Percentiles rank a stretch among this genome's conserved stretches.
Evolutionary conservation across 352 stramenopile species (phyloP).

Genomic region (Lagenidium giganteum): DNA sequence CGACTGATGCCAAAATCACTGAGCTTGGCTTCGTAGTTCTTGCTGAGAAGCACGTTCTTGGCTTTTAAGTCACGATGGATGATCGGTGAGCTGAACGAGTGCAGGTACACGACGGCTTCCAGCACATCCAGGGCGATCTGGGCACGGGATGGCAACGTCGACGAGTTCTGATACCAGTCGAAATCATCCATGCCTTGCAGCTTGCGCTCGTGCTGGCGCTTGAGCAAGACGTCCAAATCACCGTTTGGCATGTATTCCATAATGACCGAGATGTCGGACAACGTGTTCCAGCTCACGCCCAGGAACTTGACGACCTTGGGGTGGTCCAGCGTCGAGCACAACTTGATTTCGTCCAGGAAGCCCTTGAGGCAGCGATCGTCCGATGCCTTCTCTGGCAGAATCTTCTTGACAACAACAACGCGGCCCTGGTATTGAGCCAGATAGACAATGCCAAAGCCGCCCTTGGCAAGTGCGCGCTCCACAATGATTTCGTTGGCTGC

Average conservation of each 20-base stretch:
- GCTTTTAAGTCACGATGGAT: constrained; percentile 73
- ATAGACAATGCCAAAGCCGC: constrained; percentile 72
- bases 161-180: constrained; percentile 59
- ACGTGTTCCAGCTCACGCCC: constrained; percentile 80
- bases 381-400: constrained; percentile 73
- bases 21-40: constrained; percentile 60
- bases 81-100: constrained; percentile 67
- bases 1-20: constrained; percentile 68
- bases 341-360: constrained; percentile 84
- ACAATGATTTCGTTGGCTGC: constrained; percentile 55
- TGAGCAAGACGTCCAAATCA: constrained; percentile 58
- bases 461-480: constrained; percentile 59
- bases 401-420: constrained; percentile 77
- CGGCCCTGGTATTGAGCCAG: constrained; percentile 54
- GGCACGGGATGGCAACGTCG: constrained; percentile 33
- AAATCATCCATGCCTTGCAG: constrained; percentile 44
- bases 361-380: constrained; percentile 62
- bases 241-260: constrained; percentile 76
- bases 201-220: constrained; percentile 36
- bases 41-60: constrained; percentile 60
- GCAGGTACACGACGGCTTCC: constrained; percentile 67
- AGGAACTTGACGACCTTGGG: constrained; percentile 80
- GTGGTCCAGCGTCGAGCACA: constrained; percentile 72
- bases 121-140: constrained; percentile 59
- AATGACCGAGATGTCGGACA: constrained; percentile 71